Percentiles rank a stretch among this genome's conserved stretches.
These are phyloP conservation scores for Daldinia caldariorum DNA, from an alignment of 495 filamentous ascomycete species.

Conservation along the genomic window DNA sequence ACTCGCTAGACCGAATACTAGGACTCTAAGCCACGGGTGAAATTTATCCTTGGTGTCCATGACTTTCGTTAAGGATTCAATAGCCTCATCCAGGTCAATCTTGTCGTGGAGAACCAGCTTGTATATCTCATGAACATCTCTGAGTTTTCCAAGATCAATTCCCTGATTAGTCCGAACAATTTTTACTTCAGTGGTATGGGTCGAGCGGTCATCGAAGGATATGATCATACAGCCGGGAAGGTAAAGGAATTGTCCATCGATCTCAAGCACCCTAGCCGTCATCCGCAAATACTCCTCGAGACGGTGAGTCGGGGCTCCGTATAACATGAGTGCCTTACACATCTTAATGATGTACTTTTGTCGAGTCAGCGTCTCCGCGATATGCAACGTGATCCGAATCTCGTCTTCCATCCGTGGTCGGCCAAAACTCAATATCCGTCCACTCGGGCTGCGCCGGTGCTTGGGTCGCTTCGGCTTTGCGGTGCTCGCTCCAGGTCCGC, in stretches of 20 bases:
- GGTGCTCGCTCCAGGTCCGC: conserved; percentile 44
- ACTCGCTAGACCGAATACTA: conserved; percentile 86
- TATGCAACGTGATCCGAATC: conserved; percentile 85
- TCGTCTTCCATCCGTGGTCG: conserved; percentile 65
- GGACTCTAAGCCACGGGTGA: conserved; percentile 74
- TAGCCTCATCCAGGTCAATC: conserved; percentile 87
- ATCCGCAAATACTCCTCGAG: conserved; percentile 87
- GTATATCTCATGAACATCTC: conserved; percentile 88
- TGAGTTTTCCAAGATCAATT: conserved; percentile 83
- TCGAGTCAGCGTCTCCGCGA: conserved; percentile 82
- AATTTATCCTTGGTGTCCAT: conserved; percentile 71
- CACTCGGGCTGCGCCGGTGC: conserved; percentile 50
- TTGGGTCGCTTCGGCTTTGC: conserved; percentile 56
- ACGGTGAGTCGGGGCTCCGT: conserved; percentile 80
- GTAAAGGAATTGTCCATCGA: conserved; percentile 91
- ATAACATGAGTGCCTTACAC: conserved; percentile 87
- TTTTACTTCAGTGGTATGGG: conserved; percentile 93
- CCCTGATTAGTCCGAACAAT: conserved; percentile 80
- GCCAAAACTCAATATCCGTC: conserved; percentile 53
- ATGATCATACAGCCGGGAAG: conserved; percentile 96
- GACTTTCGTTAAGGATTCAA: conserved; percentile 71
- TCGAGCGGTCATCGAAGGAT: conserved; percentile 88
- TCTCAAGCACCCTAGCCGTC: conserved; percentile 87
- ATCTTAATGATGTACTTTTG: conserved; percentile 87
- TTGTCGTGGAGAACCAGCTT: conserved; percentile 93